A percentile compares a stretch with the other conserved stretches of the same genome.
Evolutionary conservation across 768 basidiomycete species (phyloP).

Genomic region (Lepiota venenata): DNA sequence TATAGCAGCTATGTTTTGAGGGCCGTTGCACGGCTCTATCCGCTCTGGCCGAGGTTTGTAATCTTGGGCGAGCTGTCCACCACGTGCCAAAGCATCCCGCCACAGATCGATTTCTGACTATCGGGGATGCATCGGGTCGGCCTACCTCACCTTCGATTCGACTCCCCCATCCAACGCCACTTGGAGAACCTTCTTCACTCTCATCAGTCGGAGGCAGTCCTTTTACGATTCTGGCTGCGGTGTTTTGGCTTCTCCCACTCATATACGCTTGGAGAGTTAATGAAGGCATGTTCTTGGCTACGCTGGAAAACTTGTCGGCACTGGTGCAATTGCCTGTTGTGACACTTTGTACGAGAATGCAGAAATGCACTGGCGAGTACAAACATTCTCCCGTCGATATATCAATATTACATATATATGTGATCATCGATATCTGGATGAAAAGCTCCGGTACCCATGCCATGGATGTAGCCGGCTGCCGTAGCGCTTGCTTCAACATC

Average conservation of each 20-base stretch:
- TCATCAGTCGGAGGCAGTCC: neutral
- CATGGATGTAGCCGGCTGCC: neutral
- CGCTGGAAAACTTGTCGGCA: neutral
- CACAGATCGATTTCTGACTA: neutral
- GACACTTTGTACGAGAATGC: slow-evolving; percentile 4
- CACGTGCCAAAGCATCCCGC: no score
- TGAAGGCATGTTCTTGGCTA: neutral
- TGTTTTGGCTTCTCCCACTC: neutral
- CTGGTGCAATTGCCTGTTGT: neutral
- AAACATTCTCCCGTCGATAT: no score
- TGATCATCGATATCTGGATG: neutral
- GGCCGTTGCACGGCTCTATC: no score
- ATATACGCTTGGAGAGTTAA: neutral
- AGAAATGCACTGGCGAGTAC: slow-evolving; percentile 1
- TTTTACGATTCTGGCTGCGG: neutral
- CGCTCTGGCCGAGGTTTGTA: no score
- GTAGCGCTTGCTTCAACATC: neutral
- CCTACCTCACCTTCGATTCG: neutral
- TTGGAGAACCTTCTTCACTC: neutral
- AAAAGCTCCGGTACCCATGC: neutral
- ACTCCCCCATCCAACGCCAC: neutral
- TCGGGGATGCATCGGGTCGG: neutral
- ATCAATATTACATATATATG: neutral
- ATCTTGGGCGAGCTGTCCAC: no score
- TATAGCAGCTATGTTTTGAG: no score